Evolutionary conservation across 768 basidiomycete species (phyloP).

Genomic region (Pleurotus giganteus): DNA sequence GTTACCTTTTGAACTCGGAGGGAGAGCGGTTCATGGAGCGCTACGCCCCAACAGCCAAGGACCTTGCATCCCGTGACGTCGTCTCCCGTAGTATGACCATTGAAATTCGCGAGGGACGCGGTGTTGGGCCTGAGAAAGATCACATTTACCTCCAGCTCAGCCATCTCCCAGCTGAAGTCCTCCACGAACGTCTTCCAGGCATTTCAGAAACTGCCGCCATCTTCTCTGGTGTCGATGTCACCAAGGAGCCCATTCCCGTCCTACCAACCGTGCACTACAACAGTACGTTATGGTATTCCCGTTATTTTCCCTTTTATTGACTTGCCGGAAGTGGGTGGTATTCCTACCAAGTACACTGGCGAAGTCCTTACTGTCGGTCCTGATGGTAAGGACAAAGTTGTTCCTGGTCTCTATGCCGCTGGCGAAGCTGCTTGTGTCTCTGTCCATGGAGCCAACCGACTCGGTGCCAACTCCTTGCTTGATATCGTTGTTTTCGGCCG

Average conservation of each 20-base stretch:
- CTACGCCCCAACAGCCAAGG: constrained; percentile 98
- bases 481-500: constrained; percentile 99
- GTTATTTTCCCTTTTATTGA: neutral
- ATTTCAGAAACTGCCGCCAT: constrained; percentile 99
- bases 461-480: constrained; percentile 97
- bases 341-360: constrained; percentile 97
- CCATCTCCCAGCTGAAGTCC: constrained; percentile 92
- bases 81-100: constrained; percentile 99
- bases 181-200: constrained; percentile 96
- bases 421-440: constrained; percentile 99
- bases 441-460: constrained; percentile 98
- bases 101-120: constrained; percentile 97
- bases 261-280: constrained; percentile 99
- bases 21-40: constrained; percentile 99
- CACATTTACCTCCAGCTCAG: constrained; percentile 96
- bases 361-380: constrained; percentile 89
- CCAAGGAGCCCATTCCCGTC: constrained; percentile 99
- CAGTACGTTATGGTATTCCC: no score
- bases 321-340: constrained; percentile 83
- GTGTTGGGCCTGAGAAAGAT: constrained; percentile 98
- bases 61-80: constrained; percentile 98
- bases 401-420: constrained; percentile 96
- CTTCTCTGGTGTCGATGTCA: constrained; percentile 98
- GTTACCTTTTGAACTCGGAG: constrained; percentile 96
- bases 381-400: constrained; percentile 89